Evolutionary conservation across 1,139 yeast genomes (phyloP), one percentile per base, ranked within the genome.

Genomic region (Sugiyamaella castrensis): DNA sequence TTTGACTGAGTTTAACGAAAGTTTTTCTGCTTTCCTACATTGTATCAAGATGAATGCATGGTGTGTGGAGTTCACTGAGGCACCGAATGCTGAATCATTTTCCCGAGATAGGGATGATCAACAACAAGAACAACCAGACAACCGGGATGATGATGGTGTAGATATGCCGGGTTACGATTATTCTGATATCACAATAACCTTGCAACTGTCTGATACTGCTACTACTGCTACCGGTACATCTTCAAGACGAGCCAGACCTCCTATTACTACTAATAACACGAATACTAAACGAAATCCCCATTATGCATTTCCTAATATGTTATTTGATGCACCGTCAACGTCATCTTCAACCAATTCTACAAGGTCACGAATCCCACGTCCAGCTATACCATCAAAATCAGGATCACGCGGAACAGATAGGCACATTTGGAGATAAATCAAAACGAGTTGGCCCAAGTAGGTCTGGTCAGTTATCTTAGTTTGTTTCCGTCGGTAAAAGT

Each of bases 31-130:
- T 52, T 80, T 82, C 51, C 62, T 82, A 51, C 81, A 81, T 57
- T 85, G 87, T 1, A 66, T 82, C 47, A 75, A 80, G 50, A 79
- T 82, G 66, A 81, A 84, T 48, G 83, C 84, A 66, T 82, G 85
- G 80, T 81, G 87, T 61, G 81, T 80, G 37, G 86, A 81, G 62
- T 81, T 81, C 54, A 64, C 66, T 12, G 79, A 76, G 56, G 71
- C 73, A 0, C 76, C 79, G 4, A 62, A 63, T 8, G 51, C 59
- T 2, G 67, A 62, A 39, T 57, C 64, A 42, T 61, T 62, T 43
- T 43, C 40, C 12, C 49, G 57, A 32, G 60, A 59, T 34, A 43
- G 59, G 10, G 51, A 53, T 8, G 39, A 46, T 10, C 43, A 40
- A 30, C 41, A 36, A 12, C 43, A 41, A 16, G 52, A 40, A 16